These are phyloP conservation scores for Colletotrichum plurivorum DNA, from an alignment of 2,329 filamentous ascomycete species.

Conservation along the genomic window DNA sequence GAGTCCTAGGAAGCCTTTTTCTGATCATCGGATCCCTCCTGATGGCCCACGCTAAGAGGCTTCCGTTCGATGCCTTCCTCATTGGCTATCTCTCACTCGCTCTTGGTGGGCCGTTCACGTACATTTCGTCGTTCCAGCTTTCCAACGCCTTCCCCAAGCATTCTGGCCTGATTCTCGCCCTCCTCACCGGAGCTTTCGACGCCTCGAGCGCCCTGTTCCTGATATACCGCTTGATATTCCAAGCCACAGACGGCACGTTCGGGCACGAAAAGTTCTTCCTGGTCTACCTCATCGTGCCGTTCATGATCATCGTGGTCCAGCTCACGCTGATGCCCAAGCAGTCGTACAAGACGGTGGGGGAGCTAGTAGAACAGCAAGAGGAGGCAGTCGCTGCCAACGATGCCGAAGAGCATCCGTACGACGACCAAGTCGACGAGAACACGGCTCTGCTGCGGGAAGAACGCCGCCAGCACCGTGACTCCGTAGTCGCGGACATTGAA, in stretches of 20 bases:
- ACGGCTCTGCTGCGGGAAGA: slow-evolving; percentile 69
- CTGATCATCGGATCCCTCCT: slow-evolving; percentile 79
- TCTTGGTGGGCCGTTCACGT: slow-evolving; percentile 84
- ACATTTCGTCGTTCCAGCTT: slow-evolving; percentile 87
- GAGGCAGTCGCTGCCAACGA: slow-evolving; percentile 53
- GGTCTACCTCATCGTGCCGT: slow-evolving; percentile 78
- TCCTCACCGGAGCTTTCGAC: slow-evolving; percentile 87
- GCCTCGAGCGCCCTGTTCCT: slow-evolving; percentile 85
- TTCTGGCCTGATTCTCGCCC: slow-evolving; percentile 83
- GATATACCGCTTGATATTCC: slow-evolving; percentile 79
- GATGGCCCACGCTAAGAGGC: slow-evolving; percentile 75
- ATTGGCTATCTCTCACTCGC: slow-evolving; percentile 83
- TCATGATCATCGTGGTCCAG: slow-evolving; percentile 76
- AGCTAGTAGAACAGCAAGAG: slow-evolving; percentile 83
- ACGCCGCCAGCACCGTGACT: slow-evolving; percentile 72
- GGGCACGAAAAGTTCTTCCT: slow-evolving; percentile 80
- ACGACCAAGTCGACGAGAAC: slow-evolving; percentile 72
- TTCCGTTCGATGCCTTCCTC: slow-evolving; percentile 82
- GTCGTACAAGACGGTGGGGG: slow-evolving; percentile 88
- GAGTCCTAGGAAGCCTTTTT: slow-evolving; percentile 78
- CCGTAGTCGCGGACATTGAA: slow-evolving; percentile 79
- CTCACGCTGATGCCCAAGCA: slow-evolving; percentile 79
- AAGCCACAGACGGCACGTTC: slow-evolving; percentile 68
- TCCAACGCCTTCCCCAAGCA: slow-evolving; percentile 86
- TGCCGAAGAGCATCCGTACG: slow-evolving; percentile 52